Percentiles rank a stretch among this genome's conserved stretches.
Conservation (phyloP, 169 alveolate genomes). For the Plasmodium berghei region DNA sequence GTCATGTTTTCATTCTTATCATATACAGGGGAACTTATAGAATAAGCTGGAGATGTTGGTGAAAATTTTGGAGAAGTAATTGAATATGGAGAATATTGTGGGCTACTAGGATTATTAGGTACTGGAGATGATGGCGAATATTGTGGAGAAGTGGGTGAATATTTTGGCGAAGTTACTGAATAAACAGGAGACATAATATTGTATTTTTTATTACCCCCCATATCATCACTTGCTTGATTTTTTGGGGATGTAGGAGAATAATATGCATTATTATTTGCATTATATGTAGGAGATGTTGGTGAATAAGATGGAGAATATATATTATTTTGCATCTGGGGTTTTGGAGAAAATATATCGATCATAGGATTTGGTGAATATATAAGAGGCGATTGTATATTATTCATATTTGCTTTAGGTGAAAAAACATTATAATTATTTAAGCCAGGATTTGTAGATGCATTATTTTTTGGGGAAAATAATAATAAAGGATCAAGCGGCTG, state of each 20-base stretch:
- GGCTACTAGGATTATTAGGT: slow-evolving; percentile 56
- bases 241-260: slow-evolving; percentile 85
- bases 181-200: slow-evolving; percentile 42
- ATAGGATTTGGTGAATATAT: slow-evolving; percentile 82
- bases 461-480: slow-evolving; percentile 34
- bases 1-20: slow-evolving; percentile 12
- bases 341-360: slow-evolving; percentile 68
- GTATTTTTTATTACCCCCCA: slow-evolving; percentile 36
- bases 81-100: slow-evolving; percentile 73
- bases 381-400: slow-evolving; percentile 82
- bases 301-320: slow-evolving; percentile 82
- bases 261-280: slow-evolving; percentile 72
- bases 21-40: slow-evolving; percentile 88
- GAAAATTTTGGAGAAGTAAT: slow-evolving; percentile 79
- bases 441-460: not conserved
- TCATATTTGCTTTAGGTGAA: slow-evolving; percentile 81
- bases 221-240: slow-evolving; percentile 73
- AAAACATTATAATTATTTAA: slow-evolving; percentile 75
- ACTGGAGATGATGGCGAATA: slow-evolving; percentile 79
- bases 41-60: slow-evolving; percentile 91
- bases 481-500: slow-evolving; percentile 22
- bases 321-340: slow-evolving; percentile 73
- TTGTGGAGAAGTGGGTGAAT: slow-evolving; percentile 91
- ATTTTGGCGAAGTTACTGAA: slow-evolving; percentile 86
- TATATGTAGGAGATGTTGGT: slow-evolving; percentile 88